Evolutionary conservation across 1,284 basidiomycete species (phyloP), one percentile per base, ranked within the genome.

Genomic region (Baeospora myosura): DNA sequence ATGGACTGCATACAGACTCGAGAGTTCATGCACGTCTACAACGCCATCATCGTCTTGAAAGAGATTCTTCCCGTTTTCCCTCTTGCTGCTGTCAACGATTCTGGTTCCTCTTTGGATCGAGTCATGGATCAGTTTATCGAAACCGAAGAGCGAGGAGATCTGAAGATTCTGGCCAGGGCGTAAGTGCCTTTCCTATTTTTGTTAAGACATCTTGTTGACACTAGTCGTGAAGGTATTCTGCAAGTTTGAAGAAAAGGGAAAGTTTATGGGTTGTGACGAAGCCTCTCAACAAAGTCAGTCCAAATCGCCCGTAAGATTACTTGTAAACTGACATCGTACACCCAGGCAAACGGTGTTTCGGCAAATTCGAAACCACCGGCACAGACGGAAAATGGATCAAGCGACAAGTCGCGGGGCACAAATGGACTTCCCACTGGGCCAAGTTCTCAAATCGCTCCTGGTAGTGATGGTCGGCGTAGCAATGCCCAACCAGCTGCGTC

Each of bases 11-110:
- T 85, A 38, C 70, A 78, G 57, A 77, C 77, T 1, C 81, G 82
- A 51, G 91, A 93, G 55, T 96, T 92, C 60, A 93, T 95, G 86
- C 89, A 91, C 55, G 86, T 95, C 43, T 92, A 93, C 61, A 97
- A 97, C 56, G 78, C 88, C 8, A 86, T 96, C 56, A 77, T 93
- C 34, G 81, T 96, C 18, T 70, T 94, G 44, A 90, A 92, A 53
- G 88, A 94, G 58, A 78, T 97, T 24, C 72, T 94, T 33, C 83
- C 88, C 2, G 82, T 86, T 37, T 95, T 93, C 64, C 94, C 94
- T 12, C 57, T 88, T 23, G 74, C 80, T 34, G 64, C 76, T 14
- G 74, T 84, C 29, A 57, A 61, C 12, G 62, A 64, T 30, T 69
- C 71, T 40, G 64, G 69, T 24, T 85, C 85, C 10, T n/a, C 12